Evolutionary conservation across 2,329 filamentous ascomycete species (phyloP).

Genomic region (Fusarium nelsonii): DNA sequence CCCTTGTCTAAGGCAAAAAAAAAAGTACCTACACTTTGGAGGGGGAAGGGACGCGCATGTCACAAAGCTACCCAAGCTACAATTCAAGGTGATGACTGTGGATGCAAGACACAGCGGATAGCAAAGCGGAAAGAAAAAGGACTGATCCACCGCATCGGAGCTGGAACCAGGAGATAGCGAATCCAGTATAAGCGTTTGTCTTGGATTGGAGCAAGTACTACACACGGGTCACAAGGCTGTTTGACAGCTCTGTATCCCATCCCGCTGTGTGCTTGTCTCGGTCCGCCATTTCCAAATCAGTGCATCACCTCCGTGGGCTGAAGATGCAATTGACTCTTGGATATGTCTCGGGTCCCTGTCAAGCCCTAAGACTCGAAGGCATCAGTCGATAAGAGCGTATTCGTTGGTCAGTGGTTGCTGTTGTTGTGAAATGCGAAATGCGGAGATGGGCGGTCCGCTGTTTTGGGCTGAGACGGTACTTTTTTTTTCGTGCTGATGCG

Average conservation of each 20-base stretch:
- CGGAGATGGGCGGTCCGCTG: conserved; percentile 21
- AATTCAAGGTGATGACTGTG: conserved; percentile 31
- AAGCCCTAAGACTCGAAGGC: background rate
- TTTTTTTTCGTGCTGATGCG: background rate
- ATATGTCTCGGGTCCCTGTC: background rate
- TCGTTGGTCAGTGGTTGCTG: conserved; percentile 4
- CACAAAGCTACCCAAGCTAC: conserved; percentile 12
- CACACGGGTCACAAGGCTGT: conserved; percentile 26
- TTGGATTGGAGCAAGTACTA: background rate
- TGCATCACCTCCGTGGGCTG: conserved; percentile 37
- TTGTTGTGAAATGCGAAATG: conserved; percentile 2
- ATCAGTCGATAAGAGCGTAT: conserved; percentile 2
- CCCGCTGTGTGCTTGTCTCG: conserved; percentile 10
- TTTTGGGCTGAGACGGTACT: conserved; percentile 17
- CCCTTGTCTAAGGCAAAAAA: too few relatives aligned
- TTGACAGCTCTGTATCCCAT: conserved; percentile 21
- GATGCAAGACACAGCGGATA: conserved; percentile 35
- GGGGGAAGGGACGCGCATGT: conserved; percentile 5
- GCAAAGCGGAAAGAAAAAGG: conserved; percentile 16
- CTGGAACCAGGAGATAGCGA: conserved; percentile 21
- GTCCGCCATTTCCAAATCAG: conserved; percentile 40
- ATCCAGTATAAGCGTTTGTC: conserved; percentile 1
- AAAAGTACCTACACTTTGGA: background rate
- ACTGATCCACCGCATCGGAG: conserved; percentile 37
- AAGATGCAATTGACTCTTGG: conserved; percentile 28